phyloP scores from a whole-genome alignment of 495 filamentous ascomycete species.

The Xylaria longipes region DNA sequence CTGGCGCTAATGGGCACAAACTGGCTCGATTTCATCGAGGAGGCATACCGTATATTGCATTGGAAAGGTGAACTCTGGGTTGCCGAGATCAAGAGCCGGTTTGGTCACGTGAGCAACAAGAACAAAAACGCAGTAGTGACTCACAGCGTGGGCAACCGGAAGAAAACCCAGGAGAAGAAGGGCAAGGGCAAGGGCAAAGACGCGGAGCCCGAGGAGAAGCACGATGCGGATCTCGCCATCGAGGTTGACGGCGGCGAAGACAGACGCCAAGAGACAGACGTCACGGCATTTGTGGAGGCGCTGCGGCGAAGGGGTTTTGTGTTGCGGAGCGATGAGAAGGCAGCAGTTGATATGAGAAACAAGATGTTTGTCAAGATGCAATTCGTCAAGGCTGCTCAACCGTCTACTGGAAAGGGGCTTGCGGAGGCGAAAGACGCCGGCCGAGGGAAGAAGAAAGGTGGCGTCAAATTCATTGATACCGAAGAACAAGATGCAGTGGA shows the following conservation, averaged over 20 bases:
- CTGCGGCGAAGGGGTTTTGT: constrained; percentile 79
- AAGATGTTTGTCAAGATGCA: constrained; percentile 98
- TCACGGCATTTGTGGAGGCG: constrained; percentile 86
- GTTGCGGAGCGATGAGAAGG: constrained; percentile 60
- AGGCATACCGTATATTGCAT: constrained; percentile 86
- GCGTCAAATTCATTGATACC: constrained; percentile 59
- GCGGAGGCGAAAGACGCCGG: constrained; percentile 42
- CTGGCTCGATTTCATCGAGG: constrained; percentile 93
- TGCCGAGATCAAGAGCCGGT: constrained; percentile 92
- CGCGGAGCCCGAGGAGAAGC: constrained; percentile 49
- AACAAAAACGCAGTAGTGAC: constrained; percentile 61
- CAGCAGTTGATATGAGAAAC: constrained; percentile 79
- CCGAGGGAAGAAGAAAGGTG: constrained; percentile 62
- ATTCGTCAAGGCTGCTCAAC: constrained; percentile 80
- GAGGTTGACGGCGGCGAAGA: constrained; percentile 59
- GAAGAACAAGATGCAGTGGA: constrained; percentile 58
- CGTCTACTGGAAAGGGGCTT: constrained; percentile 72
- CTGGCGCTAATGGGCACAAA: constrained; percentile 98
- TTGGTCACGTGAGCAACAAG: constrained; percentile 63
- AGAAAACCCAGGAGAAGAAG: constrained; percentile 59
- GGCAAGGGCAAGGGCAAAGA: constrained; percentile 61
- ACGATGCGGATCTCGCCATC: constrained; percentile 56
- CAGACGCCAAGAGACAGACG: constrained; percentile 74
- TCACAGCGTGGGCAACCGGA: constrained; percentile 67
- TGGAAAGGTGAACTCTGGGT: constrained; percentile 97